A percentile compares a stretch with the other conserved stretches of the same genome.
phyloP scores from a whole-genome alignment of 192 early-diverging fungal species.

The Backusella tuberculispora region DNA sequence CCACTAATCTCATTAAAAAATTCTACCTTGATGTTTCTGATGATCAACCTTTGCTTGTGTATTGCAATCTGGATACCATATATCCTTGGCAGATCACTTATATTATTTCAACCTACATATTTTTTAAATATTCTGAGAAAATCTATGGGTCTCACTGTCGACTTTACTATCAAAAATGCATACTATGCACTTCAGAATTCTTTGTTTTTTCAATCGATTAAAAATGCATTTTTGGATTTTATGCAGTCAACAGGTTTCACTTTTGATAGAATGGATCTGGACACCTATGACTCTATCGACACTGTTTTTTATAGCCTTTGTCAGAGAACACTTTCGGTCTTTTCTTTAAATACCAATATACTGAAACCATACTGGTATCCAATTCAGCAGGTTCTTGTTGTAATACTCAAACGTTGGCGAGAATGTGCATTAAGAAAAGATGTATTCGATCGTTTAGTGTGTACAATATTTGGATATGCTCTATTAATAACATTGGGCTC shows the following conservation, averaged over 20 bases:
- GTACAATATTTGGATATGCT: conserved; percentile 65
- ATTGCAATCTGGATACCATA: conserved; percentile 77
- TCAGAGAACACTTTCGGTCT: neutral
- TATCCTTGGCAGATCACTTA: conserved; percentile 55
- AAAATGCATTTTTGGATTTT: neutral
- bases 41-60: conserved; percentile 72
- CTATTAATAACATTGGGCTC: conserved; percentile 53
- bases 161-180: neutral
- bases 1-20: conserved; percentile 75
- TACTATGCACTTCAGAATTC: neutral
- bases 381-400: neutral
- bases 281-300: neutral
- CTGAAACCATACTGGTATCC: neutral
- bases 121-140: neutral
- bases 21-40: conserved; percentile 70
- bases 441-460: conserved; percentile 57
- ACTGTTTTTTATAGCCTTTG: neutral
- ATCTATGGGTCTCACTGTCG: neutral
- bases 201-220: neutral
- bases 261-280: neutral
- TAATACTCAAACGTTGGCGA: conserved; percentile 40
- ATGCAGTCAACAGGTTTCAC: neutral
- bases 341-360: neutral
- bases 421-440: conserved; percentile 49
- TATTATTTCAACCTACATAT: conserved; percentile 27